Conservation (phyloP, 2,329 filamentous ascomycete species). For the Ophioceras dolichostomum region DNA sequence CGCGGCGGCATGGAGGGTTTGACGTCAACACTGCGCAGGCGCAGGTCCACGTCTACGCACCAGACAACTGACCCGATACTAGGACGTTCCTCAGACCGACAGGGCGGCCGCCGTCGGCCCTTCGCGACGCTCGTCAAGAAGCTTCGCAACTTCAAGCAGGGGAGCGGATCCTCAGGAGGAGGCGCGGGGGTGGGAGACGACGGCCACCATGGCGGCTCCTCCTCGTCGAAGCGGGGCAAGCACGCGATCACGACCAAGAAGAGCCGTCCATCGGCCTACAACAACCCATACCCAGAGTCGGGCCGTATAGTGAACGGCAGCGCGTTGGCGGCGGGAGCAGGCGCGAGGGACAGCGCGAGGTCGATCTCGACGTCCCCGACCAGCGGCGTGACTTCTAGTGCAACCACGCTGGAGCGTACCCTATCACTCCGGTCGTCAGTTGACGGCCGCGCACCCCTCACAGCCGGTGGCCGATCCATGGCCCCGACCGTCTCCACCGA, state of each 20-base stretch:
- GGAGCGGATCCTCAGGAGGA: conserved; percentile 45
- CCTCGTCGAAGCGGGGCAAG: conserved; percentile 29
- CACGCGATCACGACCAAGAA: conserved; percentile 44
- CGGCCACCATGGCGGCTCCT: conserved; percentile 22
- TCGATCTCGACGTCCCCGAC: conserved; percentile 45
- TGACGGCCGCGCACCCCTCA: conserved; percentile 44
- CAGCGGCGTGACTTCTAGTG: conserved; percentile 34
- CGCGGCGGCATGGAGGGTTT: conserved; percentile 4
- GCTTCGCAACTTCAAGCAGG: conserved; percentile 67
- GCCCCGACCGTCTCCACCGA: conserved; percentile 79
- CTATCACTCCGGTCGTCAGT: conserved; percentile 46
- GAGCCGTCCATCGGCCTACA: conserved; percentile 51
- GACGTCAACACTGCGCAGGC: conserved; percentile 4
- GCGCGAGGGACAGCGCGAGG: conserved; percentile 30
- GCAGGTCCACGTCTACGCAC: conserved; percentile 2
- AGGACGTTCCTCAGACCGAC: conserved; percentile 53
- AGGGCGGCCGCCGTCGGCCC: conserved; percentile 53
- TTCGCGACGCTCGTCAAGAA: conserved; percentile 94
- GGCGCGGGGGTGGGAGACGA: too few species aligned
- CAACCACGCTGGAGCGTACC: conserved; percentile 40
- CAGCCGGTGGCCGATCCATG: conserved; percentile 56
- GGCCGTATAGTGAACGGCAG: conserved; percentile 36
- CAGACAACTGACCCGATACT: conserved; percentile 21
- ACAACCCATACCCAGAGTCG: conserved; percentile 87
- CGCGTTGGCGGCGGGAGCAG: conserved; percentile 11